Conservation (phyloP, 805 yeast species). For the Clavispora phyllophila region DNA sequence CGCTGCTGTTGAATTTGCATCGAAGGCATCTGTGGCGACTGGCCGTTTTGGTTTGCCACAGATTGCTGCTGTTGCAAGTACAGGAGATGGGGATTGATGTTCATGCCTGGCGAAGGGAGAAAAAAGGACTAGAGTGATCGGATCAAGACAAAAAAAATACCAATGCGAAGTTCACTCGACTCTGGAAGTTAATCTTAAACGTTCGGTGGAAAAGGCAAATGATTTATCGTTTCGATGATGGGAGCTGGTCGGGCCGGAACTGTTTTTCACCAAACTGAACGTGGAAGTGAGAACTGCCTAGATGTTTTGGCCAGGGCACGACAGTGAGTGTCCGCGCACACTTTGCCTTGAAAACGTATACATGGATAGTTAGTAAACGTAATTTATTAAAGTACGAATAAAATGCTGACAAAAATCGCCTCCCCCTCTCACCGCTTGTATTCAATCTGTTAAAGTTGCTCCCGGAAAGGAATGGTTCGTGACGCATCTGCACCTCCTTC, state of each 20-base stretch:
- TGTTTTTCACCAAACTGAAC: neutral
- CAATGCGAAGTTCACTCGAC: neutral
- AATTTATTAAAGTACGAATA: neutral
- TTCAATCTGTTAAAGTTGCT: neutral
- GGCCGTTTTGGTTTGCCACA: constrained; percentile 17
- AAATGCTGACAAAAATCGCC: neutral
- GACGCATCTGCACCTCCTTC: constrained; percentile 10
- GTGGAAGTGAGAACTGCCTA: neutral
- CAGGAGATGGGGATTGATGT: constrained; percentile 40
- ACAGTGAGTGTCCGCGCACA: neutral
- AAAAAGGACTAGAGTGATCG: neutral
- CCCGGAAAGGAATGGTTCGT: neutral
- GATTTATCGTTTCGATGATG: neutral
- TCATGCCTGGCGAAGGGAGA: constrained; percentile 19
- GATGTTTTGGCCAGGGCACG: neutral
- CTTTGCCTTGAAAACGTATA: neutral
- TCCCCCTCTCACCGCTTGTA: too few species aligned
- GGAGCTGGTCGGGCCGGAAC: neutral
- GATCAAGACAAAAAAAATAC: neutral
- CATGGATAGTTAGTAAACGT: neutral
- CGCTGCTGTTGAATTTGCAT: constrained; percentile 28
- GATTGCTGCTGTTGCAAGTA: constrained; percentile 35
- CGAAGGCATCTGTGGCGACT: constrained; percentile 34
- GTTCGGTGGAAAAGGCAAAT: neutral
- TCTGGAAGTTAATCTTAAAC: neutral